Evolutionary conservation across 2,329 filamentous ascomycete species (phyloP), one percentile per base, ranked within the genome.

Genomic region (Fusarium multiceps): DNA sequence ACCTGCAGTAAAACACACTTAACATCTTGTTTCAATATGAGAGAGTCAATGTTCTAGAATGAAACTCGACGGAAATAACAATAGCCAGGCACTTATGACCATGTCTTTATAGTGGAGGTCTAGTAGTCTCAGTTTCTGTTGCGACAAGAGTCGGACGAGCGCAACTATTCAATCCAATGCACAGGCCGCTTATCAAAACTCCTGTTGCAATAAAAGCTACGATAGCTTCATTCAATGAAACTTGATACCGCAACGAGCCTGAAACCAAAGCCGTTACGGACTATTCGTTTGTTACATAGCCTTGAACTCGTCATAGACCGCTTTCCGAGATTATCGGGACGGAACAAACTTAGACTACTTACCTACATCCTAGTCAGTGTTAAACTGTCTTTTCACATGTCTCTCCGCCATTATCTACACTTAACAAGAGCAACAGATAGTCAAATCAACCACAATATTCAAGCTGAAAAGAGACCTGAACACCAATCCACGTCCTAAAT

Each of bases 251-350:
- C 32, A 48, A 18, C 55, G 18, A 25, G 30, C 40, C 62, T 66
- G 55, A 66, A 66, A 66, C 55, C 28, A 27, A 55, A 21, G 25
- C 48, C 30, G 62, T 66, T 34, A 7, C 62, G 48, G 34, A 45
- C 34, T 18, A 23, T 50, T 23, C 27, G 27, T 50, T 61, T 34
- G 48, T 21, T 60, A 61, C 62, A 55, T 23, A 49, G 37, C 42
- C 63, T 34, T 66, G 62, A 62, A 42, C 56, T 70, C 66, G 66
- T 69, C 66, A 70, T 69, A 70, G 66, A 63, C 64, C 43, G 42
- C 48, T 54, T 53, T 64, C 67, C 57, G 49, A 68, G 53, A 67
- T 45, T 30, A 61, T 50, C 63, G 62, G 43, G 42, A 37, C 49
- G 49, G 53, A 59, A 54, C 21, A 59, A 59, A 46, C 32, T 54